A percentile compares a stretch with the other conserved stretches of the same genome.
Evolutionary conservation across 2,329 filamentous ascomycete species (phyloP).

Genomic region (Bimuria novae-zelandiae): DNA sequence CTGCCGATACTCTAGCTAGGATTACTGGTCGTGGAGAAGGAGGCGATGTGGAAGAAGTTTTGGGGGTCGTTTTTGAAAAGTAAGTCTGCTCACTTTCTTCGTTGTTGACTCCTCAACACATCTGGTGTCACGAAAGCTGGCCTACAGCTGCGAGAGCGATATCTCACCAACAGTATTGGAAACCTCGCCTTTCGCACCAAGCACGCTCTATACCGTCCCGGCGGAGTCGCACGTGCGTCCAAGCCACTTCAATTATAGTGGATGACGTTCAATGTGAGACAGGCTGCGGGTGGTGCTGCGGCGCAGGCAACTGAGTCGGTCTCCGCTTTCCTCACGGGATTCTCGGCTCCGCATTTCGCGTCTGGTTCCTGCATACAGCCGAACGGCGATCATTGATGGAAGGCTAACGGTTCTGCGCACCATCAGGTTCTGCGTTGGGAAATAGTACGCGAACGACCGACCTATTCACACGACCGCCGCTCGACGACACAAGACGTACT

Average conservation of each 20-base stretch:
- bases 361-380: background rate
- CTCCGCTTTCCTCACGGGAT: background rate
- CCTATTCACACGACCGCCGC: background rate
- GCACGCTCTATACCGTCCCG: background rate
- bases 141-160: background rate
- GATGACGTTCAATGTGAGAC: constrained; percentile 18
- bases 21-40: constrained; percentile 86
- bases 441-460: constrained; percentile 10
- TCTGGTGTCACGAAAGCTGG: background rate
- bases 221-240: constrained; percentile 3
- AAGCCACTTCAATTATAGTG: constrained; percentile 31
- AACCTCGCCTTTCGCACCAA: constrained; percentile 1
- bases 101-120: background rate
- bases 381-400: background rate
- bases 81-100: constrained; percentile 54
- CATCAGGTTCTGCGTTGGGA: constrained; percentile 32
- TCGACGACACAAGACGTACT: background rate
- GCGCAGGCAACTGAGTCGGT: constrained; percentile 1
- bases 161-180: background rate
- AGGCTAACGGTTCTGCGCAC: constrained; percentile 5
- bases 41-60: constrained; percentile 91
- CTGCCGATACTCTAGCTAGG: constrained; percentile 58
- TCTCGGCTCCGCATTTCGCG: constrained; percentile 6
- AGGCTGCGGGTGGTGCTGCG: constrained; percentile 1
- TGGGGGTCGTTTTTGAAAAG: constrained; percentile 98